Base-by-base conservation (phyloP, 176 grass and related monocot species). In the Areca catechu region DNA sequence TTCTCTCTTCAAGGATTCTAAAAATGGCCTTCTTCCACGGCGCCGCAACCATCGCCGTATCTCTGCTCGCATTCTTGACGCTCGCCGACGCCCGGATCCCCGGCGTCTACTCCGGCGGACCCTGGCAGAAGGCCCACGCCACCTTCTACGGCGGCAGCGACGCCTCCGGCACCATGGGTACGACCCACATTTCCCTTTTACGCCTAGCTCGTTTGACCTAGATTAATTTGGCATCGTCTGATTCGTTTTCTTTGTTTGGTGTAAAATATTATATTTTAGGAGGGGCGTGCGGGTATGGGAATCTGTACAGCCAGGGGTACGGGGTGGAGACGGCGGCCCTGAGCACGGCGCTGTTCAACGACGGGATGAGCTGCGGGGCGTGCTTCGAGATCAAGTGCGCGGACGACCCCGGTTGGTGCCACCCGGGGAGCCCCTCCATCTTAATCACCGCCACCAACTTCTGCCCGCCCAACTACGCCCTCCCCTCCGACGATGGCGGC, bases 241-340 rank as follows among this genome's bases (percentile, higher is more conserved):
- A 15, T 19, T n/a, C 9, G 51, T 7, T 19, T 2, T 6, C 15
- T 9, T 53, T 2, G n/a, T 52, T 52, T 5, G n/a, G 12, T n/a
- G 4, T 4, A 19, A 52, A 19, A 18, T 5, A 10, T 43, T 14
- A 43, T 3, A 6, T 29, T 1, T 29, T 52, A 69, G 74, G 76
- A 58, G 76, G 76, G 3, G 76, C 76, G 5, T 79, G 76, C 20
- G 76, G 76, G 47, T 79, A 79, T 4, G 76, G 76, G 3, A 79
- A 79, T 59, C 48, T 79, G 23, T 79, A 79, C 76, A 79, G 76
- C 48, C 60, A 79, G 43, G 76, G 76, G 16, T 79, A 79, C 24
- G 76, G 76, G 22, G 76, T 72, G 4, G 16, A 79, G 53, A 79
- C 68, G 37, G 76, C 76, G 3, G 76, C 76, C 17, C 68, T 79